A percentile compares a stretch with the other conserved stretches of the same genome.
These are phyloP conservation scores for Lentinula boryana DNA, from an alignment of 768 basidiomycete genomes.

Conservation along the genomic window DNA sequence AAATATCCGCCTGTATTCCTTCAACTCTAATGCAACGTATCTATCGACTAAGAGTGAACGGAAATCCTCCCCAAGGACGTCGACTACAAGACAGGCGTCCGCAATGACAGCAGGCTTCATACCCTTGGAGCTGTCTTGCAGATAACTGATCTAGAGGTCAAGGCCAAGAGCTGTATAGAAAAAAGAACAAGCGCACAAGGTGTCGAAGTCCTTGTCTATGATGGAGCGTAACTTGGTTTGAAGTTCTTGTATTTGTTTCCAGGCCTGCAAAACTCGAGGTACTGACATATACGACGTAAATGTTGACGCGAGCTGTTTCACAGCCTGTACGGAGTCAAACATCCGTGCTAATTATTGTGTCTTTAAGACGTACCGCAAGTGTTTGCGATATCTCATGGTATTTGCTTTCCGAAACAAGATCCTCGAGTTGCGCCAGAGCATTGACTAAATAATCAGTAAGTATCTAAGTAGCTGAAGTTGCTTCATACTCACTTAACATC, in stretches of 20 bases:
- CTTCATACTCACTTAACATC: slow-evolving; percentile 72
- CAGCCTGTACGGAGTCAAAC: slow-evolving; percentile 47
- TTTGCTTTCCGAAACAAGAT: slow-evolving; percentile 66
- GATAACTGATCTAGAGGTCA: slow-evolving; percentile 46
- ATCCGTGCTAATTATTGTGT: background rate
- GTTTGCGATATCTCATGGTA: slow-evolving; percentile 84
- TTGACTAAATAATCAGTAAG: slow-evolving; percentile 49
- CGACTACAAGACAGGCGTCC: slow-evolving; percentile 85
- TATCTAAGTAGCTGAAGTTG: background rate
- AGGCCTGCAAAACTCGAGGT: slow-evolving; percentile 69
- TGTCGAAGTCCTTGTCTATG: slow-evolving; percentile 88
- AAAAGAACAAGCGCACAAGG: slow-evolving; percentile 58
- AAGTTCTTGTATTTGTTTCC: slow-evolving; percentile 73
- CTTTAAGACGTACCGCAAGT: slow-evolving; percentile 44
- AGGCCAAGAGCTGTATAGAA: background rate
- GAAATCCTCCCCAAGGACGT: slow-evolving; percentile 83
- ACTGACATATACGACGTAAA: slow-evolving; percentile 80
- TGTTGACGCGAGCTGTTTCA: slow-evolving; percentile 75
- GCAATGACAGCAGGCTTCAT: slow-evolving; percentile 60
- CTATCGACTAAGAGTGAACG: slow-evolving; percentile 79
- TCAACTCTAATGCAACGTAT: slow-evolving; percentile 84
- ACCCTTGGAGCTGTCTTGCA: slow-evolving; percentile 68
- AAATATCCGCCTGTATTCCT: slow-evolving; percentile 96
- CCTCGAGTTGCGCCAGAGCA: slow-evolving; percentile 75
- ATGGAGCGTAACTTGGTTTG: slow-evolving; percentile 78